Evolutionary conservation across 768 basidiomycete species (phyloP).

Genomic region (Boletus eberwhitei): DNA sequence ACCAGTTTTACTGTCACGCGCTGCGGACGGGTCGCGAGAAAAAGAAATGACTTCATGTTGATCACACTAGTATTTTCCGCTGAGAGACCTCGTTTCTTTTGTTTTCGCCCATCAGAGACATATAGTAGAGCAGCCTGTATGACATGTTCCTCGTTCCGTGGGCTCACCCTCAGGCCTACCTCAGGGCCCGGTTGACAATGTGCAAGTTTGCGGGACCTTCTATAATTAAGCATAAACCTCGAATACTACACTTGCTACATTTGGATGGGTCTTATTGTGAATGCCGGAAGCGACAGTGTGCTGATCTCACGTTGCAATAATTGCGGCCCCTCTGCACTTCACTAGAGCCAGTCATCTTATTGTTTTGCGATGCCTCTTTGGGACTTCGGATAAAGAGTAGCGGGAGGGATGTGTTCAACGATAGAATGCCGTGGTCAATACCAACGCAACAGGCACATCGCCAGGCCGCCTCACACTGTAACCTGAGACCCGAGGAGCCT

Average conservation of each 20-base stretch:
- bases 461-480: background rate
- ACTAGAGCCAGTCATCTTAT: slow-evolving; percentile 11
- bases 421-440: background rate
- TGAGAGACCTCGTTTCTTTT: slow-evolving; percentile 1
- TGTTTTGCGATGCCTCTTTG: slow-evolving; percentile 15
- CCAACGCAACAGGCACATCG: background rate
- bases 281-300: background rate
- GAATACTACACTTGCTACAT: slow-evolving; percentile 22
- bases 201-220: background rate
- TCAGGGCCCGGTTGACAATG: background rate
- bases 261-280: slow-evolving; percentile 21
- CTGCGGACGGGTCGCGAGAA: background rate
- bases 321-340: background rate
- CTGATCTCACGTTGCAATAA: slow-evolving; percentile 7
- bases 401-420: background rate
- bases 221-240: background rate
- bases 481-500: background rate
- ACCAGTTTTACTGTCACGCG: no score
- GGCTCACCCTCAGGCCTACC: background rate
- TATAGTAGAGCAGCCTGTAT: background rate
- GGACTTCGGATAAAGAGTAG: background rate
- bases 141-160: background rate
- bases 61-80: background rate
- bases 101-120: background rate
- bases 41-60: background rate